These are phyloP conservation scores for Candolleomyces efflorescens DNA, from an alignment of 768 basidiomycete genomes.

Conservation along the genomic window DNA sequence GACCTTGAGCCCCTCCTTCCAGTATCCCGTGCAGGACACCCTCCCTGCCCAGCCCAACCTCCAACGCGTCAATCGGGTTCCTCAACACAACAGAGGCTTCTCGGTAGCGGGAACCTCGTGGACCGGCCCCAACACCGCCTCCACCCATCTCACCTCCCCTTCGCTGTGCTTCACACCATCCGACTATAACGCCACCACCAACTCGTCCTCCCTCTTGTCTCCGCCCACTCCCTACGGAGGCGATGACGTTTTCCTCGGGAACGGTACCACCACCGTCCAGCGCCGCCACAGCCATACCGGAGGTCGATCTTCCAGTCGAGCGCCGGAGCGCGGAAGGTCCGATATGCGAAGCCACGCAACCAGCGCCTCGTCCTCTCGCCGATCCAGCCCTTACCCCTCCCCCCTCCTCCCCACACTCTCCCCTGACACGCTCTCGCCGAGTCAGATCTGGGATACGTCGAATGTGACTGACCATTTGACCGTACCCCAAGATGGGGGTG, in stretches of 20 bases:
- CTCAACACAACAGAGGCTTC: not conserved
- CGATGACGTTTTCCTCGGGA: not conserved
- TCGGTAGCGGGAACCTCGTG: conserved; percentile 5
- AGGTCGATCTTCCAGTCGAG: conserved; percentile 19
- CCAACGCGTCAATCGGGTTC: not conserved
- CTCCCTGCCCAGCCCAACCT: not conserved
- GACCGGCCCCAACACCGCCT: not conserved
- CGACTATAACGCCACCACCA: not conserved
- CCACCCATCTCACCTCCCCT: not conserved
- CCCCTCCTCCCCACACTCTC: not conserved
- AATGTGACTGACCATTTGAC: not conserved
- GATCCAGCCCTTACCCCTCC: conserved; percentile 7
- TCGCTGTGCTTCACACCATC: conserved; percentile 7
- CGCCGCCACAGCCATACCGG: conserved; percentile 31
- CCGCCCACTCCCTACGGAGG: not conserved
- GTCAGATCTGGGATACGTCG: not conserved
- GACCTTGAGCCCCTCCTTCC: not conserved
- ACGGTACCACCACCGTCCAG: not conserved
- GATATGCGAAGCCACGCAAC: not conserved
- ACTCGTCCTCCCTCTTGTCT: not conserved
- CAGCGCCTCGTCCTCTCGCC: conserved; percentile 3
- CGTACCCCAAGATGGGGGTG: not conserved
- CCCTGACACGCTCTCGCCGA: conserved; percentile 2
- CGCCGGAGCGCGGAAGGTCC: conserved; percentile 15
- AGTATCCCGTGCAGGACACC: not conserved